Base-by-base conservation (phyloP, 2,329 filamentous ascomycete genomes). In the Neonectria hederae region DNA sequence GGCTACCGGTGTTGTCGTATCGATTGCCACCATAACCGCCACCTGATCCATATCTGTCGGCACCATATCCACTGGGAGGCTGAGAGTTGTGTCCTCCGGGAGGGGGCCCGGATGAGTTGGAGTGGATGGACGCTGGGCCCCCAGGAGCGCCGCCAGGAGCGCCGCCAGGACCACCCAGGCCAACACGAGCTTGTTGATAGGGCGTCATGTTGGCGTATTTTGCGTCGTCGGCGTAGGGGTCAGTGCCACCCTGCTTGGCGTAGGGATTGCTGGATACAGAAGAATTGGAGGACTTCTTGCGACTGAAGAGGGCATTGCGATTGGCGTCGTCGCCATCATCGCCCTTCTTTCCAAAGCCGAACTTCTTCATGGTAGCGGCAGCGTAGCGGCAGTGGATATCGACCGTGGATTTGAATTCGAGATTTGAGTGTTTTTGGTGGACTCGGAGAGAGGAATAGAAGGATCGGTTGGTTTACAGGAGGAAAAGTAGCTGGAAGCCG, bases 271-370 rank as follows among this genome's bases (percentile, higher is more conserved):
- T 82, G 53, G 79, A 77, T 43, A 78, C 72, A 28, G 79, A 74
- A n/a, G 81, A 79, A 58, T 81, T 79, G 6, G 83, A 81, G 42
- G 81, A 77, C 74, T 85, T 87, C 80, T 86, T 87, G 68, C 82
- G 80, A 68, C 84, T 80, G 71, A 88, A 87, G 55, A 87, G 81
- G 49, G 85, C 83, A 68, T 79, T 79, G 60, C 84, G 82, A 69
- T 77, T 83, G 59, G 79, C 74, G 48, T 86, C 82, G 63, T 85
- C 84, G 69, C 76, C 78, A 56, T 85, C 84, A 57, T 83, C 81
- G 53, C 76, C 77, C 74, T 87, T 89, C 78, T 84, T 87, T 67
- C 86, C 82, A 68, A 88, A 84, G 53, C 85, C 84, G 70, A 89
- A 88, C 71, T 86, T 88, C 80, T 84, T 86, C 87, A 90, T 90